Evolutionary conservation across 2,329 filamentous ascomycete genomes (phyloP), one percentile per base, ranked within the genome.

Genomic region (Aspergillus intermedius): DNA sequence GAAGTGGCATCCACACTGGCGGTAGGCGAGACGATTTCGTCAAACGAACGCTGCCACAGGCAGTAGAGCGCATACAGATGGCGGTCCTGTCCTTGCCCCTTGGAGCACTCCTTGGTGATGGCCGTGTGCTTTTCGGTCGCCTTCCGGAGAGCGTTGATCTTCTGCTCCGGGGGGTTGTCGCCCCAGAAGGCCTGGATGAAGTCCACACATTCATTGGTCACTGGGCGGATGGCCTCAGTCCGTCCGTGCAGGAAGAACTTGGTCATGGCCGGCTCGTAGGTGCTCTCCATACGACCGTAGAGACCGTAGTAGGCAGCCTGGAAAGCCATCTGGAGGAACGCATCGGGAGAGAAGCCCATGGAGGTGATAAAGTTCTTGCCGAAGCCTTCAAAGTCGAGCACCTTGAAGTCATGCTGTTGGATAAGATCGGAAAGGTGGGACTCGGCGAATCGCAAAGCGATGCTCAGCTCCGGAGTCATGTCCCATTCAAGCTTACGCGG

Each of bases 291-390:
- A 4, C 89, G 83, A 3, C 93, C 93, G 60, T 97, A 98, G 6
- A 98, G 78, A 2, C 93, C 93, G 62, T 96, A 98, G 74, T 98
- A 97, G 1, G 93, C 91, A 4, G 91, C 91, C 68, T 98, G 93
- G 74, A 96, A 96, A 0, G 93, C 93, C 91, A 98, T 97, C 69
- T 98, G 93, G 17, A 98, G 88, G 65, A 95, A 98, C 0, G 93
- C 93, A 66, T 97, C 93, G 0, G 93, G 91, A 0, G 91, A 97
- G 70, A 97, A 94, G 6, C 91, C 91, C 84, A 94, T 94, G 0
- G 87, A 89, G 0, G 90, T 97, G 70, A 98, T 96, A 65, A 96
- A 96, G 69, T 93, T 95, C 76, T 96, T 96, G 56, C 93, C 93
- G 60, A 95, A 98, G 21, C 84, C 82, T 44, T 76, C 74, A 59